Conservation (phyloP, 2,329 filamentous ascomycete genomes). For the Talaromyces sp. region DNA sequence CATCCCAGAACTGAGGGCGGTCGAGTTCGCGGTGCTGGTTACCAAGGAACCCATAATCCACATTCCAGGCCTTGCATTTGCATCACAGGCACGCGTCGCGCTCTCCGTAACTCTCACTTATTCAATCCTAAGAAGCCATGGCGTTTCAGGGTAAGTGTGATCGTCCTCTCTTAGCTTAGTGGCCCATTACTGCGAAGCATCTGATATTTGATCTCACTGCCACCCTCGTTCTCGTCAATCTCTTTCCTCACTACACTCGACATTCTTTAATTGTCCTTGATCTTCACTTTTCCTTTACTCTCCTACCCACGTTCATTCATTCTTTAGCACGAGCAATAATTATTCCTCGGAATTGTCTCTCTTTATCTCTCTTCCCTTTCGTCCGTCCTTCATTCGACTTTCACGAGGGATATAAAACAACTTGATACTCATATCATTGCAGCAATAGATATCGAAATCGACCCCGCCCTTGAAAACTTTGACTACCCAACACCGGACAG, state of each 20-base stretch:
- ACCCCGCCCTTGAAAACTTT: slow-evolving; percentile 25
- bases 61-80: slow-evolving; percentile 42
- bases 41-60: slow-evolving; percentile 38
- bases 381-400: slow-evolving; percentile 22
- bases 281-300: slow-evolving; percentile 14
- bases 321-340: slow-evolving; percentile 18
- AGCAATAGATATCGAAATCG: slow-evolving; percentile 30
- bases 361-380: slow-evolving; percentile 1
- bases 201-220: slow-evolving; percentile 41
- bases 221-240: slow-evolving; percentile 27
- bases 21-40: slow-evolving; percentile 32
- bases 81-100: slow-evolving; percentile 38
- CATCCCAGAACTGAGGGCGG: slow-evolving; percentile 19
- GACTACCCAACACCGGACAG: slow-evolving; percentile 29
- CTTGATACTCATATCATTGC: slow-evolving; percentile 21
- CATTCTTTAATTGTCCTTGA: slow-evolving; percentile 27
- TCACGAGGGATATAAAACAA: slow-evolving; percentile 9
- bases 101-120: slow-evolving; percentile 22
- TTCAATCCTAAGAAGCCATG: slow-evolving; percentile 32
- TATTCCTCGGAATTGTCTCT: slow-evolving; percentile 13
- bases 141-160: slow-evolving; percentile 38
- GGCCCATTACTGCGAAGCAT: slow-evolving; percentile 30
- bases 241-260: slow-evolving; percentile 24
- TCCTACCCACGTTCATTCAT: slow-evolving; percentile 21
- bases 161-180: slow-evolving; percentile 26